These are phyloP conservation scores for sweet orange (Citrus sinensis) DNA, from an alignment of 345 rosid genomes.

Conservation along the genomic window DVS_A1.0 CM039169.1:26536501-26537000, in stretches of 20 bases:
- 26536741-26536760: slow-evolving; percentile 82
- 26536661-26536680: slow-evolving; percentile 71
- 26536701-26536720: slow-evolving; percentile 62
- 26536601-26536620: slow-evolving; percentile 85
- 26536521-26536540: slow-evolving; percentile 1
- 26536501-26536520: not conserved
- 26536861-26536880: not conserved
- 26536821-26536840: not conserved
- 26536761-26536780: not conserved
- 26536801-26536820: not conserved
- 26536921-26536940: not conserved
- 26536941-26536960: not conserved
- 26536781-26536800: not conserved
- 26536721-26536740: slow-evolving; percentile 77
- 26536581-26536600: slow-evolving; percentile 74
- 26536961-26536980: not conserved
- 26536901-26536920: not conserved
- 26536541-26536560: slow-evolving; percentile 50
- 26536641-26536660: slow-evolving; percentile 95
- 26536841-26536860: not conserved
- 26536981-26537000: not conserved
- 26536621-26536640: slow-evolving; percentile 94
- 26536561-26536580: slow-evolving; percentile 86
- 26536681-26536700: slow-evolving; percentile 68
- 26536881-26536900: not conserved